Evolutionary conservation across 73 alveolate genomes (phyloP), one percentile per base, ranked within the genome.

Genomic region (Uronychia setigera): DNA sequence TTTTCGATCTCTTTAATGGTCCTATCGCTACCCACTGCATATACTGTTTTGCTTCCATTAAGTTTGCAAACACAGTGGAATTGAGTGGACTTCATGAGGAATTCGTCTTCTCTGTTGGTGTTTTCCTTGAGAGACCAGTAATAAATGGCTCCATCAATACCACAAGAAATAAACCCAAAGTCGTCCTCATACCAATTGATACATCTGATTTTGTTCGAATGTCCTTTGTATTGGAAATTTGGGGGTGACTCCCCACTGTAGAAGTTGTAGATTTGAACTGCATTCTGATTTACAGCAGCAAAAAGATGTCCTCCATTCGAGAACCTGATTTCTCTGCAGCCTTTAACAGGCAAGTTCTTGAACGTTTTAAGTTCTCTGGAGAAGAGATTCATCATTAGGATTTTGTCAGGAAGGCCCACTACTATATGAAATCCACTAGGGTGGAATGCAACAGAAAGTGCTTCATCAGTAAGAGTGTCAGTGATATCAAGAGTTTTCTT

Each of bases 351-450:
- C 35, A 96, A 83, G 34, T 91, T 96, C 75, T 96, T 97, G 95
- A 97, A 94, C 59, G 89, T 81, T 79, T 93, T 96, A 46, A 97
- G 88, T 76, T 95, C 97, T 79, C 91, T 95, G 83, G 97, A 97
- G 88, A 97, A 94, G 25, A 97, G 91, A 89, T 97, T 97, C 93
- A 94, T 93, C 76, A 97, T 94, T 77, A 91, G 84, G 33, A 97
- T 97, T 87, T 96, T 97, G 80, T 97, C 99, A 85, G 95, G 95
- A 28, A 97, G 92, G 19, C 97, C 96, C 19, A 93, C 98, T 33
- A 96, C 93, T 57, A 97, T 91, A 87, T 97, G 99, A 95, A 97
- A 96, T n/a, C 99, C 99, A 86, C 98, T 92, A n/a, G 99, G 99
- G 92, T 97, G 99, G 83, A 94, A 96, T 31, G 98, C 98, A 19